Evolutionary conservation across 2,329 filamentous ascomycete genomes (phyloP).

Genomic region (Neofusicoccum sp.): DNA sequence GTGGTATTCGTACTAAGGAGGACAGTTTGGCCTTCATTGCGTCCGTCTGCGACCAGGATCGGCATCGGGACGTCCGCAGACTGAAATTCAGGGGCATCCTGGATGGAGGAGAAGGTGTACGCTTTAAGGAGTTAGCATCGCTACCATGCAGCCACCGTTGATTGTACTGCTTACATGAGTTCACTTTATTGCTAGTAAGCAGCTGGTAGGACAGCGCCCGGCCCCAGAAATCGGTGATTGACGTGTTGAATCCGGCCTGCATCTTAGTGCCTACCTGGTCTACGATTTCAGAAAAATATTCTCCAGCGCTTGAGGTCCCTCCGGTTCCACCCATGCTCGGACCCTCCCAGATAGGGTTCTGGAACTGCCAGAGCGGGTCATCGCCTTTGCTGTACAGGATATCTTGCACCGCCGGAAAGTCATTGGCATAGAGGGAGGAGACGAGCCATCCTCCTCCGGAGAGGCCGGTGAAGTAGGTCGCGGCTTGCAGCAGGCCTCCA

Average conservation of each 20-base stretch:
- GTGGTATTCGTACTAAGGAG: constrained; percentile 67
- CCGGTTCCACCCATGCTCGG: constrained; percentile 53
- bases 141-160: neutral
- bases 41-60: constrained; percentile 67
- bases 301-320: constrained; percentile 50
- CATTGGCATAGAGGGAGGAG: constrained; percentile 74
- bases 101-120: constrained; percentile 82
- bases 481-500: constrained; percentile 75
- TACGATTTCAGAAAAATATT: constrained; percentile 63
- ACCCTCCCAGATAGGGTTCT: constrained; percentile 59
- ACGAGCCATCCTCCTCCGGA: constrained; percentile 84
- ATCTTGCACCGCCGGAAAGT: constrained; percentile 67
- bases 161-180: constrained; percentile 44
- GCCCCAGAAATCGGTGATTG: constrained; percentile 85
- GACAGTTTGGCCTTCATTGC: constrained; percentile 59
- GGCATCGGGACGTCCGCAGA: constrained; percentile 68
- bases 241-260: constrained; percentile 62
- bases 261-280: constrained; percentile 60
- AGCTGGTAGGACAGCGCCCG: constrained; percentile 82
- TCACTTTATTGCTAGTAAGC: constrained; percentile 72
- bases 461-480: constrained; percentile 77
- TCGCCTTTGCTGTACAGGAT: constrained; percentile 50
- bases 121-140: constrained; percentile 33
- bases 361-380: constrained; percentile 61
- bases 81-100: constrained; percentile 60